These are phyloP conservation scores for Serendipita indica DNA, from an alignment of 768 basidiomycete species.

Conservation along the genomic window DNA sequence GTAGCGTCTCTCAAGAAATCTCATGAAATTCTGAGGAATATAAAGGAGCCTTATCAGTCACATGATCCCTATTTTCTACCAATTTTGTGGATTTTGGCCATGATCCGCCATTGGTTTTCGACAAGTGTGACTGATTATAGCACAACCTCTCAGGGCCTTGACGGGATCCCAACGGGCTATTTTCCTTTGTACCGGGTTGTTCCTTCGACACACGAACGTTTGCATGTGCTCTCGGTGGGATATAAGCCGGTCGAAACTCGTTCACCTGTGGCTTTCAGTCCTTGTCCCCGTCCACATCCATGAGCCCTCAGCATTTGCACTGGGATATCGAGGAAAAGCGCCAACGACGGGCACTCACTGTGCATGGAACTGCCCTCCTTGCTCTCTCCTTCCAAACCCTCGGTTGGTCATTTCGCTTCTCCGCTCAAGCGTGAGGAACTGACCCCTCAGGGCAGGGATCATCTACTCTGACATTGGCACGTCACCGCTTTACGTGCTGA, in stretches of 20 bases:
- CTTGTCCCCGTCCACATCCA: not conserved
- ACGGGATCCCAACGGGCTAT: not conserved
- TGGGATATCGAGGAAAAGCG: slow-evolving; percentile 2
- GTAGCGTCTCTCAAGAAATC: not conserved
- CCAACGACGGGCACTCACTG: not conserved
- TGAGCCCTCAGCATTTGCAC: not conserved
- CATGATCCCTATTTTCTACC: not conserved
- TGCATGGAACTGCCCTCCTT: slow-evolving; percentile 14
- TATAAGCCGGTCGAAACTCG: not conserved
- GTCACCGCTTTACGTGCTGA: slow-evolving; percentile 48
- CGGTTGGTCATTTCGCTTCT: not conserved
- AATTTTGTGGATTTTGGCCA: not conserved
- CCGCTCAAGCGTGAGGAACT: too few relatives aligned
- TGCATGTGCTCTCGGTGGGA: not conserved
- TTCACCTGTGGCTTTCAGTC: not conserved
- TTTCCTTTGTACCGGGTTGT: not conserved
- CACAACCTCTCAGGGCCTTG: not conserved
- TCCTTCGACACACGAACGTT: not conserved
- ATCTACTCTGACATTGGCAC: slow-evolving; percentile 30
- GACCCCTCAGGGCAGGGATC: slow-evolving; percentile 21
- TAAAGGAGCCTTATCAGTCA: not conserved
- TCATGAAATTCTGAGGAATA: not conserved
- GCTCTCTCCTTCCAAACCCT: slow-evolving; percentile 19
- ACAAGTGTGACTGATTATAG: too few relatives aligned
- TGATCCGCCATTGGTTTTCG: not conserved